Conservation (phyloP, 164 flowering plant species). For the Santalum album region DNA sequence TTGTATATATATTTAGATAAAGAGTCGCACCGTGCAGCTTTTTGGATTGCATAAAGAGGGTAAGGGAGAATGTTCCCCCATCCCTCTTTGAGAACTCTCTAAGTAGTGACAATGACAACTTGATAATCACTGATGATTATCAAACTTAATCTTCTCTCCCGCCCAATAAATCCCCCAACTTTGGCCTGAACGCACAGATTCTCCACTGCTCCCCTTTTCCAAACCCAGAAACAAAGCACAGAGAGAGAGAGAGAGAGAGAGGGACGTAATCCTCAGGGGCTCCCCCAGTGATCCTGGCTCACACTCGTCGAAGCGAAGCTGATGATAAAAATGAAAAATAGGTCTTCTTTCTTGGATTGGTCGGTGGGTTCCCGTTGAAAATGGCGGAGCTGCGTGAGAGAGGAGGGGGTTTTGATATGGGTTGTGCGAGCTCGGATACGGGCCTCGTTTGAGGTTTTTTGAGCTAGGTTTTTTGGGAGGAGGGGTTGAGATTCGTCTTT, state of each 20-base stretch:
- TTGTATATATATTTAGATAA: too few relatives aligned
- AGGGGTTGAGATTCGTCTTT: too few relatives aligned
- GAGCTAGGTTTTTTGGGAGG: background rate
- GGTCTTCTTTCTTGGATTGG: too few relatives aligned
- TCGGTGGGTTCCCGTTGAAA: background rate
- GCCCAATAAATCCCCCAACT: background rate
- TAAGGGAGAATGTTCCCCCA: too few relatives aligned
- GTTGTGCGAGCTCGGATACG: background rate
- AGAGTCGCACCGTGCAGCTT: too few relatives aligned
- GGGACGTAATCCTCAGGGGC: background rate
- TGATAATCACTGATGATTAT: background rate
- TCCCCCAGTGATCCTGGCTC: background rate
- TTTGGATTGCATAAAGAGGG: too few relatives aligned
- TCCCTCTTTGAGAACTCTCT: too few relatives aligned
- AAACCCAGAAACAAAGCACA: background rate
- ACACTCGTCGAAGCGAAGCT: background rate
- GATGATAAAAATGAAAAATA: too few relatives aligned
- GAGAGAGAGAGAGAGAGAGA: too few relatives aligned
- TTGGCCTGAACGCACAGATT: constrained; percentile 10
- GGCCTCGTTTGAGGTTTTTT: constrained; percentile 10
- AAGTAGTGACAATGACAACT: background rate
- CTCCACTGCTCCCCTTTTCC: constrained; percentile 14
- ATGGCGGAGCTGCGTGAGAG: background rate
- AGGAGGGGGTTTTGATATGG: constrained; percentile 11
- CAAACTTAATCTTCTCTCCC: background rate